Evolutionary conservation across 2,329 filamentous ascomycete species (phyloP).

Genomic region (Metarhizium album): DNA sequence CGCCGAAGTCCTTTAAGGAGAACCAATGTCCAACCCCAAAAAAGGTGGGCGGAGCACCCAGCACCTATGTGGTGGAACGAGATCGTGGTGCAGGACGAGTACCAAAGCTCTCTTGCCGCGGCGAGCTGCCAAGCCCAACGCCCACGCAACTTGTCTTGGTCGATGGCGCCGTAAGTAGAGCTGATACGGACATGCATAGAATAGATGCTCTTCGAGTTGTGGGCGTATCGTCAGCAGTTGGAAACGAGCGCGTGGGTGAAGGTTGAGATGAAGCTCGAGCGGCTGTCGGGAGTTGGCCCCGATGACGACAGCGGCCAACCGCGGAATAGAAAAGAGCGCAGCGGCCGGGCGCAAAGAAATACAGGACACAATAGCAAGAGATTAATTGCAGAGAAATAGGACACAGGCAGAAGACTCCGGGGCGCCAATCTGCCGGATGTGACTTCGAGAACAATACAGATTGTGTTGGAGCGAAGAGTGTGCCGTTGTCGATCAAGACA

Average conservation of each 20-base stretch:
- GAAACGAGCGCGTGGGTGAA: not conserved
- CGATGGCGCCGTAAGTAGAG: not conserved
- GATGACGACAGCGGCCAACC: slow-evolving; percentile 3
- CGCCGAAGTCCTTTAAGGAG: not conserved
- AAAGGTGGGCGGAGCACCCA: not conserved
- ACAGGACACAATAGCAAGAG: not conserved
- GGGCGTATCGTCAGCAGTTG: not conserved
- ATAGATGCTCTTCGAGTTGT: not conserved
- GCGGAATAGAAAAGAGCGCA: not conserved
- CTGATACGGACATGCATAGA: not conserved
- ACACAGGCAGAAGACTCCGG: not conserved
- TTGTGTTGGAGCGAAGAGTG: not conserved
- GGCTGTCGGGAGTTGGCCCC: not conserved
- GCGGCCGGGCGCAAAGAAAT: not conserved
- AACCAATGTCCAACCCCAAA: not conserved
- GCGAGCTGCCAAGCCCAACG: not conserved
- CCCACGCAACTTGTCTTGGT: not conserved
- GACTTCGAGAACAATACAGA: not conserved
- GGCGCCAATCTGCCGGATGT: not conserved
- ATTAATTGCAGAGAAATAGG: not conserved
- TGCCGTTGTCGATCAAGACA: not conserved
- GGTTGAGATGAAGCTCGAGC: not conserved
- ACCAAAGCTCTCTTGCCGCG: not conserved
- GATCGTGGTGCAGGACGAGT: not conserved
- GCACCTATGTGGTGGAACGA: not conserved